Conservation (phyloP, 306 rosid genomes). For the Quercus bicolor region DNA sequence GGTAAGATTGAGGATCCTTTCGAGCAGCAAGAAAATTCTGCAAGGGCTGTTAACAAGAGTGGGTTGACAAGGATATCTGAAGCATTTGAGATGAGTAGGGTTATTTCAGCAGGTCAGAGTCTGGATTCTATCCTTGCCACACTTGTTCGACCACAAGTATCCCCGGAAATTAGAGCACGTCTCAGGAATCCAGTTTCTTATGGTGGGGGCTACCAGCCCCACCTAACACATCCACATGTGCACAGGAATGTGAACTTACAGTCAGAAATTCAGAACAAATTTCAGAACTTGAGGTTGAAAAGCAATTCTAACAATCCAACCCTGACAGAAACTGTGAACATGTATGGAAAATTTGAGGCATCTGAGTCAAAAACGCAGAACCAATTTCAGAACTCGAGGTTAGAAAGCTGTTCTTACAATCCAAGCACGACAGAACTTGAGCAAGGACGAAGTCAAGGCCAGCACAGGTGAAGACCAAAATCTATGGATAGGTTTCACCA, state of each 20-base stretch:
- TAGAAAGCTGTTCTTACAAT: constrained; percentile 17
- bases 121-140: constrained; percentile 32
- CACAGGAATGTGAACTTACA: constrained; percentile 11
- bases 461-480: constrained; percentile 52
- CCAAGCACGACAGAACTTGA: constrained; percentile 12
- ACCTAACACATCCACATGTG: constrained; percentile 31
- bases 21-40: constrained; percentile 67
- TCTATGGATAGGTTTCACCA: not conserved
- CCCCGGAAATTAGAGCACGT: constrained; percentile 15
- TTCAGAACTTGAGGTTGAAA: constrained; percentile 17
- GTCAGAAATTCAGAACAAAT: constrained; percentile 3
- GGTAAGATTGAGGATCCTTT: constrained; percentile 88
- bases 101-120: constrained; percentile 27
- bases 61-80: constrained; percentile 52
- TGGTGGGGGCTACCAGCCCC: constrained; percentile 26
- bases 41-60: constrained; percentile 47
- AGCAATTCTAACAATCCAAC: constrained; percentile 16
- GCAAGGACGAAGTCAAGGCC: constrained; percentile 28
- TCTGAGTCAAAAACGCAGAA: constrained; percentile 6
- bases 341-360: not conserved
- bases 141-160: constrained; percentile 41
- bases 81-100: constrained; percentile 39
- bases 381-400: not conserved
- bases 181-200: constrained; percentile 7
- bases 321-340: constrained; percentile 34